A percentile compares a stretch with the other conserved stretches of the same genome.
Evolutionary conservation across 371 early-diverging fungal genomes (phyloP).

Genomic region (Mortierella sp.): DNA sequence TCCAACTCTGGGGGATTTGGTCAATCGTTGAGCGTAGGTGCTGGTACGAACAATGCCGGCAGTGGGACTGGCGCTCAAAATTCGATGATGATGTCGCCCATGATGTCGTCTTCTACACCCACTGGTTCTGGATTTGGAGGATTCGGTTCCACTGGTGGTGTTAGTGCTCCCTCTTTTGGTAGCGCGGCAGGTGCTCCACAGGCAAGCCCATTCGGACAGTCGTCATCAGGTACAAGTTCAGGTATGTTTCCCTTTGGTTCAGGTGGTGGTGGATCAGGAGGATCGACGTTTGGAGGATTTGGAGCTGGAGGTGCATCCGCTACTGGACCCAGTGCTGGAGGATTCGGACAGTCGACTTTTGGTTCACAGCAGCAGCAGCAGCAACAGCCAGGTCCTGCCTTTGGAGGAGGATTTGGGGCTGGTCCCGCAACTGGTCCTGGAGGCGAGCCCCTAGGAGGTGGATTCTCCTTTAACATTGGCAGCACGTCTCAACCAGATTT

Average conservation of each 20-base stretch:
- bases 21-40: no score
- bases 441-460: constrained; percentile 13
- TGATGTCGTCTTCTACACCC: background rate
- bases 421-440: constrained; percentile 3
- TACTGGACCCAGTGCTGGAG: background rate
- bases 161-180: background rate
- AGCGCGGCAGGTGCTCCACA: constrained; percentile 9
- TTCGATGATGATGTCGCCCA: no score
- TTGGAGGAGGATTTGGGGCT: constrained; percentile 28
- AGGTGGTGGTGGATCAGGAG: constrained; percentile 1
- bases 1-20: no score
- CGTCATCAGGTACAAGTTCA: constrained; percentile 9
- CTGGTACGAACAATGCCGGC: no score
- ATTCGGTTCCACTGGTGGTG: constrained; percentile 1
- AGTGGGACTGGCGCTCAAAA: no score
- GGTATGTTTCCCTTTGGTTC: constrained; percentile 16
- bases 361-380: constrained; percentile 15
- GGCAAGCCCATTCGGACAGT: constrained; percentile 15
- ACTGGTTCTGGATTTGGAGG: constrained; percentile 14
- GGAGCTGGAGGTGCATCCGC: background rate
- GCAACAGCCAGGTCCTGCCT: constrained; percentile 7
- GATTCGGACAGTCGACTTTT: background rate
- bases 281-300: constrained; percentile 9
- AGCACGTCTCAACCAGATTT: constrained; percentile 8
- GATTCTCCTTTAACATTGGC: constrained; percentile 40